phyloP scores from a whole-genome alignment of 768 basidiomycete species.

The Pisolithus microcarpus region DNA sequence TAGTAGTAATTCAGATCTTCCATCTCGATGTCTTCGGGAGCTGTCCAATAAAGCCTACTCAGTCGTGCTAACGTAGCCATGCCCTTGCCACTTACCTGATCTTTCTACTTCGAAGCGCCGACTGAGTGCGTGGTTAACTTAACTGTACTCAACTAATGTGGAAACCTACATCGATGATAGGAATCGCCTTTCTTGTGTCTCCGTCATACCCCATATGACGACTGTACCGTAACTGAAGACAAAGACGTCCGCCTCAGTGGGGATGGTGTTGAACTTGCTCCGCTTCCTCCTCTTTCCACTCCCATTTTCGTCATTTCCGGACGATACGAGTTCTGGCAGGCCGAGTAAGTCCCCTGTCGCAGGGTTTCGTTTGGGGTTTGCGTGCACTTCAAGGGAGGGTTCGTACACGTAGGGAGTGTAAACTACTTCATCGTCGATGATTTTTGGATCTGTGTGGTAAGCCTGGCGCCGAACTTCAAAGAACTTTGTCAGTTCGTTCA shows the following conservation, averaged over 20 bases:
- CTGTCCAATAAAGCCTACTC: conserved; percentile 30
- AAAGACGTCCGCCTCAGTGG: conserved; percentile 81
- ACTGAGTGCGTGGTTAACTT: conserved; percentile 34
- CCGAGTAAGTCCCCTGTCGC: conserved; percentile 68
- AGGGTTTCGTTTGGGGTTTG: conserved; percentile 22
- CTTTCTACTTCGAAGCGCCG: conserved; percentile 93
- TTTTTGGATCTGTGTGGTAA: conserved; percentile 79
- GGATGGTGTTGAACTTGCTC: conserved; percentile 60
- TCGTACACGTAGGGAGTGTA: conserved; percentile 90
- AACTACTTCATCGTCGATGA: conserved; percentile 91
- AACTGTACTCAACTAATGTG: background rate
- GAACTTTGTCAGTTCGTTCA: conserved; percentile 83
- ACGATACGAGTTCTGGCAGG: conserved; percentile 45
- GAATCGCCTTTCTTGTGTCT: conserved; percentile 85
- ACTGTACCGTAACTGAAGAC: conserved; percentile 92
- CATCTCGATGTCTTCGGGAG: conserved; percentile 87
- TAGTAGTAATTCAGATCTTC: conserved; percentile 97
- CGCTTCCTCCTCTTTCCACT: conserved; percentile 41
- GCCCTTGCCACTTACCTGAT: conserved; percentile 44
- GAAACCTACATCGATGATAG: conserved; percentile 76
- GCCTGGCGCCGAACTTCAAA: conserved; percentile 76
- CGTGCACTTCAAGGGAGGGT: conserved; percentile 27
- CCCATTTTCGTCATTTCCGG: conserved; percentile 28
- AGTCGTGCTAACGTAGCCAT: background rate
- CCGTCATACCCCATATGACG: conserved; percentile 97